Evolutionary conservation across 805 yeast species (phyloP).

Genomic region (Priceomyces medius): DNA sequence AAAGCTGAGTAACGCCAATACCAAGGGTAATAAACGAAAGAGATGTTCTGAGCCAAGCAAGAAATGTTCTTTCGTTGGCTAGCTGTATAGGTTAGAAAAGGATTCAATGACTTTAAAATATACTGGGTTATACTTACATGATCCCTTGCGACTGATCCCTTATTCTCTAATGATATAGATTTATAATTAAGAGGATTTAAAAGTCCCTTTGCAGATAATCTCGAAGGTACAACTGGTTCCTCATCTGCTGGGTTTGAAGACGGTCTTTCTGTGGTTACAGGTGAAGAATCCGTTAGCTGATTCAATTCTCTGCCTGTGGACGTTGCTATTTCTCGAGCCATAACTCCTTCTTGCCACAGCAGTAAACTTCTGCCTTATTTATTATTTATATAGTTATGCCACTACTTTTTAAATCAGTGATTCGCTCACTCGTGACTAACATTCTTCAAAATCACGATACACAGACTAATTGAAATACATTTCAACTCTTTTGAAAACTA

Average conservation of each 20-base stretch:
- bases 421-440: background rate
- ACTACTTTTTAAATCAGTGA: background rate
- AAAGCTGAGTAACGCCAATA: slow-evolving; percentile 58
- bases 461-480: too few species aligned
- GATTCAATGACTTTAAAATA: too few species aligned
- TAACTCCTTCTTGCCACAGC: background rate
- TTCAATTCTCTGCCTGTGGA: too few species aligned
- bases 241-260: too few species aligned
- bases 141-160: slow-evolving; percentile 61
- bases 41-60: slow-evolving; percentile 65
- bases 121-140: slow-evolving; percentile 31
- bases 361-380: background rate
- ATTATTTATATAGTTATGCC: background rate
- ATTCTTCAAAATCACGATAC: too few species aligned
- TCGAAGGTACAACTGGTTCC: background rate
- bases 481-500: too few species aligned
- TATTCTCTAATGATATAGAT: slow-evolving; percentile 41
- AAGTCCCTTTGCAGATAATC: background rate
- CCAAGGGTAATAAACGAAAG: slow-evolving; percentile 58
- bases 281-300: too few species aligned
- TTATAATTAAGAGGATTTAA: slow-evolving; percentile 12
- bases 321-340: too few species aligned
- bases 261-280: too few species aligned
- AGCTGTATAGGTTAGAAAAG: slow-evolving; percentile 23
- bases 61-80: slow-evolving; percentile 63